Base-by-base conservation (phyloP, 179 eudicot genomes). In the Pouteria campechiana region DNA sequence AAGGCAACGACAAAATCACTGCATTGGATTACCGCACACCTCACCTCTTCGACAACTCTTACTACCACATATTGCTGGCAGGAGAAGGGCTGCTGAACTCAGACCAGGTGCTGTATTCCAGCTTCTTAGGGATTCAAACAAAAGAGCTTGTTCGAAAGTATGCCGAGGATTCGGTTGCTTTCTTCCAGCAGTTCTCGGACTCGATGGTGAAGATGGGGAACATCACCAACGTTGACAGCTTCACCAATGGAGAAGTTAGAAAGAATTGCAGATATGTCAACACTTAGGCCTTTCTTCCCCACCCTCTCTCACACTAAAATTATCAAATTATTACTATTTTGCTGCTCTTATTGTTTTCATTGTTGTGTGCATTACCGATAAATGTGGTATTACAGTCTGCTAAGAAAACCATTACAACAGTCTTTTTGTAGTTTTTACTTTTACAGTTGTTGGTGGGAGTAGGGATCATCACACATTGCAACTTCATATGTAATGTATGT, bases 141-240 rank as follows among this genome's bases (percentile, higher is more conserved):
- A 70, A 68, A 54, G 37, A 61, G 31, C 75, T 90, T n/a, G 95
- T 90, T n/a, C 35, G 41, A 16, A 57, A 58, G 43, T 90, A 81
- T 37, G 98, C 95, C 0, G 74, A 65, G 45, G 58, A 81, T 41
- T 44, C 69, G 0, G 9, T 79, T 0, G 82, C 74, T 5, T 90
- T 90, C 54, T 90, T 78, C 46, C 68, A 74, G 64, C 97, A 89
- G 44, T 89, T 89, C 43, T 73, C 97, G 0, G 75, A 81, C 44
- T 90, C 98, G 0, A 90, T 90, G 95, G 95, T 89, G 44, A 81
- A 76, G 41, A 13, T 89, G 74, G 97, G 97, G 32, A 85, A 85
- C 13, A 85, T 90, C 20, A 77, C 73, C 9, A 75, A 79, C 61
- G 48, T 63, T 7, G 89, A 78, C n/a, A 78, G 78, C 44, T 76